A percentile compares a stretch with the other conserved stretches of the same genome.
phyloP scores from a whole-genome alignment of 164 flowering plant species.

The Vitis rupestris region DNA sequence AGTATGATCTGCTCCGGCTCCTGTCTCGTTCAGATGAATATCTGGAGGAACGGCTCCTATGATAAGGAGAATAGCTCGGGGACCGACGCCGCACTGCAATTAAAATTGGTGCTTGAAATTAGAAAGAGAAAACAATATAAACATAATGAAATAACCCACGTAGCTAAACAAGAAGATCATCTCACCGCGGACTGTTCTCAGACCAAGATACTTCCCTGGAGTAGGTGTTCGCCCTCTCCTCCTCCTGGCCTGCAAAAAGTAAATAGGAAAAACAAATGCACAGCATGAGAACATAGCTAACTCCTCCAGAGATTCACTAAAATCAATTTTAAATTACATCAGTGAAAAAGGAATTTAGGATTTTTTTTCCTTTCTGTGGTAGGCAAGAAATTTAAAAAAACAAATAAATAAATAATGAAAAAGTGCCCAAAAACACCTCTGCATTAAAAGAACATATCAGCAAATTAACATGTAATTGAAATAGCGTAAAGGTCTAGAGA shows the following conservation, averaged over 20 bases:
- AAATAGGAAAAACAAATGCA: neutral
- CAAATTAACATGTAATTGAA: neutral
- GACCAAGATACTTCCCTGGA: slow-evolving; percentile 82
- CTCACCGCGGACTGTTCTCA: slow-evolving; percentile 59
- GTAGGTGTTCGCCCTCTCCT: slow-evolving; percentile 89
- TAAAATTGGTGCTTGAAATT: neutral
- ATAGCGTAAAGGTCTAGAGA: slow-evolving; percentile 12
- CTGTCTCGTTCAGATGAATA: slow-evolving; percentile 46
- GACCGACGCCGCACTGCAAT: slow-evolving; percentile 43
- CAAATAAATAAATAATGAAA: neutral
- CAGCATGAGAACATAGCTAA: slow-evolving; percentile 5
- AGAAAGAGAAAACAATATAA: neutral
- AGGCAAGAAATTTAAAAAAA: neutral
- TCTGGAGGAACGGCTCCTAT: slow-evolving; percentile 38
- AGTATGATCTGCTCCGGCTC: slow-evolving; percentile 30
- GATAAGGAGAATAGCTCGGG: slow-evolving; percentile 41
- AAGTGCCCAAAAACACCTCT: neutral
- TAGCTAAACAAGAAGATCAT: neutral
- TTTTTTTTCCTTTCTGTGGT: too few species aligned
- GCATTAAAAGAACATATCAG: neutral
- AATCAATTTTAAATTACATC: too few species aligned
- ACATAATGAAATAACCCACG: neutral
- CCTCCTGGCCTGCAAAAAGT: slow-evolving; percentile 55
- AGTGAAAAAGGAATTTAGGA: too few species aligned
- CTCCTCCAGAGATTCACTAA: too few species aligned